Conservation (phyloP, 345 rosid species). For the Trapa incisa region DNA sequence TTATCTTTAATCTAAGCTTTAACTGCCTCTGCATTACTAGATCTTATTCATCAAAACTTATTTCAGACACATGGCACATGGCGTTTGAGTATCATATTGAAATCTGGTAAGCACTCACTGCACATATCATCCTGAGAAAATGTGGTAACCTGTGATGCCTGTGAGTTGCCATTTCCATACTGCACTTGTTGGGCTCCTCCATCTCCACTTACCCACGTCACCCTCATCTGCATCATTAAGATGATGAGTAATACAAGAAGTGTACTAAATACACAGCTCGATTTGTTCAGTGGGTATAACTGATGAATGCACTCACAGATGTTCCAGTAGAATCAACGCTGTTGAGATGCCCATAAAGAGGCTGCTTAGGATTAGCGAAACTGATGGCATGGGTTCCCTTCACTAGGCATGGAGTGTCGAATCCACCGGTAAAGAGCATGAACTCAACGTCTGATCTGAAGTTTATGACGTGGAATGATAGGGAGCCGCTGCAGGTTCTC, state of each 20-base stretch:
- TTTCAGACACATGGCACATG: no score
- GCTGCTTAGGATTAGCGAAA: slow-evolving; percentile 40
- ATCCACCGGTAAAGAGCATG: slow-evolving; percentile 45
- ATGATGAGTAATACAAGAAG: not conserved
- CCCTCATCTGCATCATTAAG: not conserved
- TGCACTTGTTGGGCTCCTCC: no score
- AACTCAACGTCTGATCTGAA: slow-evolving; percentile 50
- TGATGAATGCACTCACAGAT: slow-evolving; percentile 22
- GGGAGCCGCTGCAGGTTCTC: slow-evolving; percentile 29
- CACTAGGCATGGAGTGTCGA: slow-evolving; percentile 33
- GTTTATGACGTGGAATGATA: slow-evolving; percentile 45
- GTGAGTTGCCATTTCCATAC: no score
- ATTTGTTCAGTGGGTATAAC: not conserved
- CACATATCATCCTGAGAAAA: slow-evolving; percentile 24
- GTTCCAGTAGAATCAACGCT: slow-evolving; percentile 43
- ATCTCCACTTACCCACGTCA: slow-evolving; percentile 10
- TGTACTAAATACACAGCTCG: no score
- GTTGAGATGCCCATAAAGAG: slow-evolving; percentile 43
- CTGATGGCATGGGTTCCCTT: slow-evolving; percentile 22
- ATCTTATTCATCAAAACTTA: no score
- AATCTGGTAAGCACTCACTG: slow-evolving; percentile 20
- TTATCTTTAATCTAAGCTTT: no score
- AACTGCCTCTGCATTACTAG: no score
- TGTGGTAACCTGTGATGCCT: no score
- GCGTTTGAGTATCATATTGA: not conserved